A percentile compares a stretch with the other conserved stretches of the same genome.
Evolutionary conservation across 768 basidiomycete species (phyloP).

Genomic region (Kondoa subrosea): DNA sequence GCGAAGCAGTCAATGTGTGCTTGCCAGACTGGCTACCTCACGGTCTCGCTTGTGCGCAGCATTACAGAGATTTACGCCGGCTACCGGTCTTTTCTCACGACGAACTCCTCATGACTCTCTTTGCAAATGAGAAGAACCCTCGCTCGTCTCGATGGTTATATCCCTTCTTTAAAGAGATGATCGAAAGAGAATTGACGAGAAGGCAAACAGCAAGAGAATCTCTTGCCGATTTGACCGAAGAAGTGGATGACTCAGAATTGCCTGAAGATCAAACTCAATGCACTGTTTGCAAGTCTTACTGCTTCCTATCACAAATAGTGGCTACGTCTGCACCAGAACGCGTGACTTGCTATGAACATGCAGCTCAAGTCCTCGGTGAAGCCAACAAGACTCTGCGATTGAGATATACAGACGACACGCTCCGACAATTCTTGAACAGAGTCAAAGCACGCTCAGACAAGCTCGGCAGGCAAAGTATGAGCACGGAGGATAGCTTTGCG

Average conservation of each 20-base stretch:
- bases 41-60: conserved; percentile 70
- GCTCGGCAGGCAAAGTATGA: not conserved
- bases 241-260: conserved; percentile 58
- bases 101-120: conserved; percentile 90
- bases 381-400: conserved; percentile 15
- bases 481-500: not conserved
- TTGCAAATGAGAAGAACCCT: conserved; percentile 80
- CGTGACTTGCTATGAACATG: conserved; percentile 75
- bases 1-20: conserved; percentile 97
- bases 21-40: conserved; percentile 82
- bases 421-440: conserved; percentile 18
- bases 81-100: conserved; percentile 96
- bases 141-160: conserved; percentile 84
- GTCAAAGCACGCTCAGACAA: conserved; percentile 18
- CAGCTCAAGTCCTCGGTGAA: conserved; percentile 51
- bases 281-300: conserved; percentile 76
- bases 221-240: conserved; percentile 44
- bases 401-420: conserved; percentile 23
- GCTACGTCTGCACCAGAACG: conserved; percentile 48
- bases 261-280: conserved; percentile 94
- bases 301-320: conserved; percentile 81
- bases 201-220: conserved; percentile 48
- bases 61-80: conserved; percentile 79
- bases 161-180: conserved; percentile 73
- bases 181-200: conserved; percentile 55